phyloP scores from a whole-genome alignment of 1,139 yeast species.

The Saccharomycopsis phalli region DNA sequence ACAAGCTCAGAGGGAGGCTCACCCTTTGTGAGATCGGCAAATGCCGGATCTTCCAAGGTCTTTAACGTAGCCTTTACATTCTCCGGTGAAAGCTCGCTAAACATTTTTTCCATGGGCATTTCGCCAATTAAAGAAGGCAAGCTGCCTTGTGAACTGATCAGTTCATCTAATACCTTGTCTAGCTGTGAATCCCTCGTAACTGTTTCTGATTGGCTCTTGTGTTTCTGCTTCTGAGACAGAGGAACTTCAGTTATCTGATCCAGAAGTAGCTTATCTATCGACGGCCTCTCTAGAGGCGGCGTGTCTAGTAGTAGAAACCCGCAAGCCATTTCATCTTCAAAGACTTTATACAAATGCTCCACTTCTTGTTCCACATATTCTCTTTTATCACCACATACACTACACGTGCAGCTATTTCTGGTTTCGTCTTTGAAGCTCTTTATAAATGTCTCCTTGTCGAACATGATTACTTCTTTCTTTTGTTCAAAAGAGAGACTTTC shows the following conservation, averaged over 20 bases:
- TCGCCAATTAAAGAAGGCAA: neutral
- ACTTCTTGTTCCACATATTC: constrained; percentile 16
- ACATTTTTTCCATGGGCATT: too few relatives aligned
- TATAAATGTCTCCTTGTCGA: constrained; percentile 65
- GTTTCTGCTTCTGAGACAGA: neutral
- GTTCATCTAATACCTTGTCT: too few relatives aligned
- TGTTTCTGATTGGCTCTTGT: too few relatives aligned
- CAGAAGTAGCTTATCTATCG: too few relatives aligned
- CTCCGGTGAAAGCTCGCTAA: neutral
- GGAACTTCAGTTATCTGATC: too few relatives aligned
- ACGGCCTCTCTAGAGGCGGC: neutral
- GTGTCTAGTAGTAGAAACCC: constrained; percentile 6
- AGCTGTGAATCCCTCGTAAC: too few relatives aligned
- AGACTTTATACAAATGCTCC: neutral
- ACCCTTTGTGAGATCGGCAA: neutral
- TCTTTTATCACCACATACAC: constrained; percentile 21
- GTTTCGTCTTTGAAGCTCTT: constrained; percentile 45
- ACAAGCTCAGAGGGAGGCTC: neutral
- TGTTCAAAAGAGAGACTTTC: constrained; percentile 49
- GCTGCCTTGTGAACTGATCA: too few relatives aligned
- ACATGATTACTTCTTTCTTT: constrained; percentile 53
- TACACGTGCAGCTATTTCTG: constrained; percentile 20
- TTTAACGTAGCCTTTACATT: neutral
- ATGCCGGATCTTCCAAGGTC: neutral
- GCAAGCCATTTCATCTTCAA: constrained; percentile 6